Evolutionary conservation across 2,329 filamentous ascomycete species (phyloP), one percentile per base, ranked within the genome.

Genomic region (Geosmithia morbida): DNA sequence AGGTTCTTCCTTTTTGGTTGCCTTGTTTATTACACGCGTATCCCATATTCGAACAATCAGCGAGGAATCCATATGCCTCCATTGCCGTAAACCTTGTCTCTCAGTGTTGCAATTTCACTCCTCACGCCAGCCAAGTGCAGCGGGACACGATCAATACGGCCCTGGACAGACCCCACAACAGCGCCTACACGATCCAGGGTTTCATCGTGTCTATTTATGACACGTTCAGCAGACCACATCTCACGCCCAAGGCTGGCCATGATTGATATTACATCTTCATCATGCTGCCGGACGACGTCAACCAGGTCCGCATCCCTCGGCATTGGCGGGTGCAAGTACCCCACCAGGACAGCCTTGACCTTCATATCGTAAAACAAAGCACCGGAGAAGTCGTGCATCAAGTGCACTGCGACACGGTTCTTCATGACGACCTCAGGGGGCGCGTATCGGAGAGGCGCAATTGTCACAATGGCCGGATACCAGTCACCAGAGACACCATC

Each of bases 101-200:
- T 67, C 56, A 69, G 56, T 26, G 64, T 60, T 8, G 64, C 67
- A 2, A 64, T 61, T 13, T 69, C 63, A 8, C 70, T 75, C 46
- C 81, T 67, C 42, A 85, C 67, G 0, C 80, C 81, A 2, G 72
- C 65, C 54, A 66, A 65, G 56, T 83, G 77, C 43, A 81, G 54
- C 2, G 79, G 79, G 3, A 83, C 64, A 47, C 67, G 66, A 50
- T 81, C 78, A 7, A 81, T 65, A 40, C 69, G 65, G 50, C 67
- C 70, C 59, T 81, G 75, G 2, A 75, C 66, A 18, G 61, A 66
- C 16, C 68, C 64, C 20, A 74, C 66, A 2, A 68, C 62, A 46
- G 70, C 70, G 1, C 70, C 65, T 51, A 75, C 67, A 16, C 67
- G 63, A 40, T 74, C 71, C 7, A 62, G 53, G 19, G 70, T 51